A percentile compares a stretch with the other conserved stretches of the same genome.
Conservation (phyloP, 2,329 filamentous ascomycete species). For the Apiospora kogelbergensis region DNA sequence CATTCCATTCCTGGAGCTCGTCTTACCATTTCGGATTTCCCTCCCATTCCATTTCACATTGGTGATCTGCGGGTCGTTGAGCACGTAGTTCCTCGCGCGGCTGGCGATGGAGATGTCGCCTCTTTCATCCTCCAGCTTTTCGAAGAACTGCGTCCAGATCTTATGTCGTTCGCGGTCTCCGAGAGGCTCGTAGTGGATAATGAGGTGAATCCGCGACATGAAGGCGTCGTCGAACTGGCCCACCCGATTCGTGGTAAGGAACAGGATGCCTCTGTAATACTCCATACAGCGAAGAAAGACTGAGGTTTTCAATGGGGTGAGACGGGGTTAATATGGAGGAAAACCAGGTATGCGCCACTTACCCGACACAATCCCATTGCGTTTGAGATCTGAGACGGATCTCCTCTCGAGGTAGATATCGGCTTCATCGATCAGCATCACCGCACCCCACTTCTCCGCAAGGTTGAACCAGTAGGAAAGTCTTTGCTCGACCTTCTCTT, state of each 20-base stretch:
- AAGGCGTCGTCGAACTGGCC: constrained; percentile 24
- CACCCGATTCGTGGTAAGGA: constrained; percentile 23
- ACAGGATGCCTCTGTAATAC: constrained; percentile 21
- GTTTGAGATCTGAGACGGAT: not conserved
- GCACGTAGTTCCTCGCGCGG: not conserved
- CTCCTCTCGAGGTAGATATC: constrained; percentile 36
- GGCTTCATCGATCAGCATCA: constrained; percentile 32
- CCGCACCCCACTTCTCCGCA: constrained; percentile 39
- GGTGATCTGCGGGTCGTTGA: not conserved
- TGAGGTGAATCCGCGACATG: constrained; percentile 23
- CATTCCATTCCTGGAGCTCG: too few species aligned
- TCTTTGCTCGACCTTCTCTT: constrained; percentile 23
- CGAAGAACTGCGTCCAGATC: not conserved
- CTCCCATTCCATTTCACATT: not conserved
- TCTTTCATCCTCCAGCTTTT: not conserved
- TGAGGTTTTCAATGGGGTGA: not conserved
- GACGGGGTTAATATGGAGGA: too few species aligned
- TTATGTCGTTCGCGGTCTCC: not conserved
- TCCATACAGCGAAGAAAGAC: constrained; percentile 12
- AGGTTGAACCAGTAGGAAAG: constrained; percentile 35
- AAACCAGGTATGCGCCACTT: not conserved
- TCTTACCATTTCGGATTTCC: not conserved
- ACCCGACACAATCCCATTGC: not conserved
- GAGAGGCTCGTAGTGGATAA: constrained; percentile 18
- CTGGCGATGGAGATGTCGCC: not conserved